Evolutionary conservation across 495 filamentous ascomycete genomes (phyloP), one percentile per base, ranked within the genome.

Genomic region (Xylaria venustula): DNA sequence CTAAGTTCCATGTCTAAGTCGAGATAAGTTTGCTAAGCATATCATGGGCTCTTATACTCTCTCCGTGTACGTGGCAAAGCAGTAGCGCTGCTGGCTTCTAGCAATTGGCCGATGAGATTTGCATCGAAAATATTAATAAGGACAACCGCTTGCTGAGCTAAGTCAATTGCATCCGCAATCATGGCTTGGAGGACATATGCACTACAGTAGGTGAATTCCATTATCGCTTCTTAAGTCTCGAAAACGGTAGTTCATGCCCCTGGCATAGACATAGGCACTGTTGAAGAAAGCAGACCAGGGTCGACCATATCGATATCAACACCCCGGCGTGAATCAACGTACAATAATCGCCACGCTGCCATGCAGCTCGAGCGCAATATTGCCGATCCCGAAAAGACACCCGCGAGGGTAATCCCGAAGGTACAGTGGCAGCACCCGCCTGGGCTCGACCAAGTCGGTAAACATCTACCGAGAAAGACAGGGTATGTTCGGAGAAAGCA

Each of bases 81-180:
- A 50, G 85, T 90, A n/a, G 87, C 88, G n/a, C 75, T 92, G 14
- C 77, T 82, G 40, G 90, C 88, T 0, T 84, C 88, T 3, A 81
- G 80, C 8, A 91, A 90, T 77, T 92, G 89, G 90, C 80, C 83
- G 19, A 91, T 89, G 77, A 91, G 92, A 79, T 91, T 90, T 68
- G 90, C 90, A 0, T 81, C 5, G 25, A 22, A 44, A 7, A 14
- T 22, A 2, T 50, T 20, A 42, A n/a, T 15, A 26, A 19, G 15
- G 14, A 17, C n/a, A 23, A 6, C 20, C n/a, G n/a, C n/a, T 9
- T 51, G 26, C 56, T 51, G 26, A 59, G 36, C 8, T 17, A 34
- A 2, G 5, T 44, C 26, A 9, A 85, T 88, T 0, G 84, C 88
- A 1, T 92, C 92, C 64, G 85, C 77, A 50, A 89, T 82, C 63